Base-by-base conservation (phyloP, 495 filamentous ascomycete genomes). In the Friedmanniomyces simplex region DNA sequence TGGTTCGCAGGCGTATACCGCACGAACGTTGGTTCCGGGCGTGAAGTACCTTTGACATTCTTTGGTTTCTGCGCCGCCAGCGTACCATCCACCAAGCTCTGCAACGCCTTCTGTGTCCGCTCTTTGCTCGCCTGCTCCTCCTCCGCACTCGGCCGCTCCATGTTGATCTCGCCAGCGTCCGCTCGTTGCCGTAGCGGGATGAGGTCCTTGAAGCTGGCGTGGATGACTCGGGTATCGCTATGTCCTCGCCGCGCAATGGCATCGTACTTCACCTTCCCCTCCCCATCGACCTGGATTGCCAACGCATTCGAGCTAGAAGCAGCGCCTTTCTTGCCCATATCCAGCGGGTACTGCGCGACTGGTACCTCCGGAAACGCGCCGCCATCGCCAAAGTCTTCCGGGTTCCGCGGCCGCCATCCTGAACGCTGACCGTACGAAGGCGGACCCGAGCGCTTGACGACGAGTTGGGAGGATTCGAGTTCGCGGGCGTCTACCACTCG, bases 351-450 rank as follows among this genome's bases (percentile, higher is more conserved):
- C 65, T 98, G 93, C 25, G 91, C 93, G 47, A 97, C 81, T 24
- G 86, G 83, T 45, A 98, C 84, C 69, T 98, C 93, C 34, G 93
- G 90, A 71, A 97, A 98, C 49, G 91, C 90, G 65, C 93, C 93
- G 56, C 93, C 93, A 76, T 97, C 91, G 64, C 87, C 91, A 73
- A 88, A 97, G 72, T 97, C 94, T 71, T 96, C 91, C 59, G 82
- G 76, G 12, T 77, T 78, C 59, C 89, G 82, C 18, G 90, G 90
- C 58, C 91, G 83, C 90, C 90, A 96, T 79, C 85, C 84, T 68
- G 83, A 68, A 59, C 90, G 85, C 62, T 91, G 82, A 34, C 84
- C 83, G 66, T 96, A 95, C 1, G 90, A 80, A 5, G 94, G 89
- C 41, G 93, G 93, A 10, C 93, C 90, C 45, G 76, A 77, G 72